Conservation (phyloP, 306 rosid species). For the Prunus davidiana region DNA sequence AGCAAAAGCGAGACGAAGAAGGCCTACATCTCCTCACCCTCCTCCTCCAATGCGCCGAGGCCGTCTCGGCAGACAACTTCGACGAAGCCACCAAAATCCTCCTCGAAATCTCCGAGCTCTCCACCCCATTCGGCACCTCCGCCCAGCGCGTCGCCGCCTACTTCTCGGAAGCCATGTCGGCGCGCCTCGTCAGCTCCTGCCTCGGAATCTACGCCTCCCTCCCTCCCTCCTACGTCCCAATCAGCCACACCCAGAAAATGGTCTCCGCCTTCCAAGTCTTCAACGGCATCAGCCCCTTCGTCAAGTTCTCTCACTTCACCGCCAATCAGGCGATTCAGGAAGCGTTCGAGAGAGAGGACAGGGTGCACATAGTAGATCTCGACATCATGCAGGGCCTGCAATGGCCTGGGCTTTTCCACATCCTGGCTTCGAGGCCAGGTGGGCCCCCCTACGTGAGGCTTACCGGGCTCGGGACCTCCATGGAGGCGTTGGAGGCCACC, state of each 20-base stretch:
- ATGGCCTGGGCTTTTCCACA: conserved; percentile 96
- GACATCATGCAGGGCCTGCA: conserved; percentile 98
- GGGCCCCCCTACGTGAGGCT: conserved; percentile 90
- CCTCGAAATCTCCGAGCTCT: conserved; percentile 77
- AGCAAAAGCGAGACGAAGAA: conserved; percentile 81
- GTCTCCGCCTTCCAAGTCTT: conserved; percentile 96
- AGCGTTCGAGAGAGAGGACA: conserved; percentile 86
- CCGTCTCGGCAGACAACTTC: conserved; percentile 77
- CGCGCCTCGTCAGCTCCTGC: conserved; percentile 86
- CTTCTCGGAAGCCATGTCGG: conserved; percentile 96
- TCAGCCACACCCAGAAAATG: conserved; percentile 62
- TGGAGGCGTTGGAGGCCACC: conserved; percentile 86
- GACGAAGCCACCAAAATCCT: conserved; percentile 84
- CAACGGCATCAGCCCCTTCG: conserved; percentile 92
- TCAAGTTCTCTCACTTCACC: conserved; percentile 95
- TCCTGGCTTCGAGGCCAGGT: conserved; percentile 84
- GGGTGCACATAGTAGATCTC: conserved; percentile 90
- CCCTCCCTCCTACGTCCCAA: conserved; percentile 41
- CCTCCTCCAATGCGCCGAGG: conserved; percentile 93
- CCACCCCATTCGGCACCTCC: conserved; percentile 88
- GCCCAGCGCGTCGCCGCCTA: conserved; percentile 97
- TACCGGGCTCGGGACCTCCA: conserved; percentile 83
- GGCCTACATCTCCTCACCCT: conserved; percentile 84
- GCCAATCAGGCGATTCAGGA: conserved; percentile 97
- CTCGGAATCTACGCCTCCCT: conserved; percentile 77